Percentiles rank a stretch among this genome's conserved stretches.
Evolutionary conservation across 805 yeast genomes (phyloP).

Genomic region (Millerozyma acaciae): DNA sequence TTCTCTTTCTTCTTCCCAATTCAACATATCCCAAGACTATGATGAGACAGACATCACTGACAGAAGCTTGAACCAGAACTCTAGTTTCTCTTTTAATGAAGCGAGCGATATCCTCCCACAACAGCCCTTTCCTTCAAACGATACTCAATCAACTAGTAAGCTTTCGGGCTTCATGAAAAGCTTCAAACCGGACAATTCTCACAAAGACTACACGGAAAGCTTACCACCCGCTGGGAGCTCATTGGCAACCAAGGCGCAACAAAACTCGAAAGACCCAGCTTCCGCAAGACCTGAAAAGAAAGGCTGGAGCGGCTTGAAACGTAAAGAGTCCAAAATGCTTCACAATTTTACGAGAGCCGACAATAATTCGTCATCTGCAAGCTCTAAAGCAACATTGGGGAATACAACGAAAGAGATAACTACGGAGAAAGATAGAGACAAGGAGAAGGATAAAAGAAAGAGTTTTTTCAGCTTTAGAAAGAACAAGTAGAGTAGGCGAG

Average conservation of each 20-base stretch:
- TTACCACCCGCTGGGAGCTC: conserved; percentile 4
- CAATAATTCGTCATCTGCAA: conserved; percentile 19
- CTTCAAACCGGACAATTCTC: conserved; percentile 21
- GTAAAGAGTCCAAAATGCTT: conserved; percentile 22
- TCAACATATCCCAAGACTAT: conserved; percentile 5
- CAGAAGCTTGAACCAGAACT: conserved; percentile 9
- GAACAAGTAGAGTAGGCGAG: conserved; percentile 13
- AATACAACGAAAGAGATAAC: conserved; percentile 1
- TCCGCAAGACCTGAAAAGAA: conserved; percentile 26
- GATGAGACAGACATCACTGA: conserved; percentile 5
- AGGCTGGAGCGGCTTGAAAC: conserved; percentile 37
- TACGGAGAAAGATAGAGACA: conserved; percentile 12
- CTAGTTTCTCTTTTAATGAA: conserved; percentile 5
- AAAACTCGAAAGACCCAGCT: conserved; percentile 4
- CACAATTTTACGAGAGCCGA: conserved; percentile 7
- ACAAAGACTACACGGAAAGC: conserved; percentile 2
- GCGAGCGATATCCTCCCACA: conserved; percentile 1
- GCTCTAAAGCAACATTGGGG: conserved; percentile 12
- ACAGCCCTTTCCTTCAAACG: conserved; percentile 3
- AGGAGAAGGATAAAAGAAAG: conserved; percentile 18
- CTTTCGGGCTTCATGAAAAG: conserved; percentile 26
- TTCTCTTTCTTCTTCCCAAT: neutral
- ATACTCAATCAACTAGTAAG: conserved; percentile 6
- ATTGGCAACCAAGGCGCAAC: neutral
- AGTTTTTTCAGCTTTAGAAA: conserved; percentile 37